phyloP scores from a whole-genome alignment of 2,329 filamentous ascomycete species.

The Davidsoniella neocaledoniae region DNA sequence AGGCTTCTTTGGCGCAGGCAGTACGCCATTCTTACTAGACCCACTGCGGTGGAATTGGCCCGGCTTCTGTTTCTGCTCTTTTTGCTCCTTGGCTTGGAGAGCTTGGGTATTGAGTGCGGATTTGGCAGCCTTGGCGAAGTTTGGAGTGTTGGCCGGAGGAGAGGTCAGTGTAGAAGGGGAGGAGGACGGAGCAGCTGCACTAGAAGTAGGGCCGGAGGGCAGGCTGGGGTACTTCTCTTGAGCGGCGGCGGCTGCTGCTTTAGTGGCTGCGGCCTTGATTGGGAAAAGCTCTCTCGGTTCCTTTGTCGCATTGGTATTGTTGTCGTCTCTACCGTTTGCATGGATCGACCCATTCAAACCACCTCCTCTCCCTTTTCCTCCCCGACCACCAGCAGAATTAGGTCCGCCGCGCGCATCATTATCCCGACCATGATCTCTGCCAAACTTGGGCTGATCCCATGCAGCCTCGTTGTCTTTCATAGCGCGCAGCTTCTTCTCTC shows the following conservation, averaged over 20 bases:
- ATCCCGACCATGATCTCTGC: conserved; percentile 21
- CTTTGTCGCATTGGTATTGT: conserved; percentile 15
- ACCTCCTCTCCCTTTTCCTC: background rate
- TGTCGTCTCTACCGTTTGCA: conserved; percentile 20
- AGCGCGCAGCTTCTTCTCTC: conserved; percentile 43
- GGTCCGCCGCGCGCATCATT: conserved; percentile 14
- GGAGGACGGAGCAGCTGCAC: background rate
- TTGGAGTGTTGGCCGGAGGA: background rate
- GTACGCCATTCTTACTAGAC: conserved; percentile 14
- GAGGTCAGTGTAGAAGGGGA: background rate
- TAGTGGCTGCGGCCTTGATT: background rate
- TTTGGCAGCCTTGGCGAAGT: conserved; percentile 13
- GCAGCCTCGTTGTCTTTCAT: conserved; percentile 35
- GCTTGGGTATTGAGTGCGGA: background rate
- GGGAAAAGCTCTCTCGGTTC: conserved; percentile 14
- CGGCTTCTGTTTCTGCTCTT: background rate
- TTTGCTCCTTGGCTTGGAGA: no score
- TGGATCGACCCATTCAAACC: background rate
- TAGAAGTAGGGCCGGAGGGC: conserved; percentile 2
- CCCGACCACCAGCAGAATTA: background rate
- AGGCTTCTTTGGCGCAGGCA: conserved; percentile 12
- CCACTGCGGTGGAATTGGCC: conserved; percentile 10
- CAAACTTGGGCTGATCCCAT: conserved; percentile 33
- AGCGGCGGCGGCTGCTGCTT: conserved; percentile 11
- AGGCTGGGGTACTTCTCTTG: conserved; percentile 6